These are phyloP conservation scores for Thermomucor indicae-seudaticae DNA, from an alignment of 371 early-diverging fungal genomes.

Conservation along the genomic window DNA sequence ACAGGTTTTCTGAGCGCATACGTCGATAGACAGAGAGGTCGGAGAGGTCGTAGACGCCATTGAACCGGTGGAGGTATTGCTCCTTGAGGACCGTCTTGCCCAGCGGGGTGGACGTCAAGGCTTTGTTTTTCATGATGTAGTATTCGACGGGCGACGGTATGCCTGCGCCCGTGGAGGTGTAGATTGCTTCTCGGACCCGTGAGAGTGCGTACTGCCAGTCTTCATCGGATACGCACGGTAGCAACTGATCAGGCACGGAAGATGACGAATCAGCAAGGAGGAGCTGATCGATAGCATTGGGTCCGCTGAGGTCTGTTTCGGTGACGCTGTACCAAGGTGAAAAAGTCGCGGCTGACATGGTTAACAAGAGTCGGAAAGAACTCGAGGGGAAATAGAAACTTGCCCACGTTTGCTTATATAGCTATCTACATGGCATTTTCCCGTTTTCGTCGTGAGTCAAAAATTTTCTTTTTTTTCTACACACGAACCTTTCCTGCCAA, in stretches of 20 bases:
- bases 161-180: slow-evolving; percentile 19
- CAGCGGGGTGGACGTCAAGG: background rate
- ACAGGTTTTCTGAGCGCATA: slow-evolving; percentile 31
- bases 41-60: background rate
- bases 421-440: no score
- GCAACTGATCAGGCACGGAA: background rate
- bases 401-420: no score
- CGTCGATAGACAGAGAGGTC: slow-evolving; percentile 22
- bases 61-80: slow-evolving; percentile 5
- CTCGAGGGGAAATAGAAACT: no score
- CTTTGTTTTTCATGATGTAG: slow-evolving; percentile 8
- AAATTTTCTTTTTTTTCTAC: no score
- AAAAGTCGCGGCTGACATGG: slow-evolving; percentile 4
- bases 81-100: background rate
- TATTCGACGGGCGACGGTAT: slow-evolving; percentile 22
- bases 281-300: background rate
- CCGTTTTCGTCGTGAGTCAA: no score
- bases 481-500: no score
- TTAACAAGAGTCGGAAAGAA: no score
- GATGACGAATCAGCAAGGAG: background rate
- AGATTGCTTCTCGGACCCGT: slow-evolving; percentile 24
- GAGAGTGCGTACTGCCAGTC: slow-evolving; percentile 18
- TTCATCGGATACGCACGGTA: background rate
- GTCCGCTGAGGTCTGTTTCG: background rate
- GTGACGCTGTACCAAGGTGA: background rate